Evolutionary conservation across 345 rosid species (phyloP).

Genomic region (Populus pruinosa): DNA sequence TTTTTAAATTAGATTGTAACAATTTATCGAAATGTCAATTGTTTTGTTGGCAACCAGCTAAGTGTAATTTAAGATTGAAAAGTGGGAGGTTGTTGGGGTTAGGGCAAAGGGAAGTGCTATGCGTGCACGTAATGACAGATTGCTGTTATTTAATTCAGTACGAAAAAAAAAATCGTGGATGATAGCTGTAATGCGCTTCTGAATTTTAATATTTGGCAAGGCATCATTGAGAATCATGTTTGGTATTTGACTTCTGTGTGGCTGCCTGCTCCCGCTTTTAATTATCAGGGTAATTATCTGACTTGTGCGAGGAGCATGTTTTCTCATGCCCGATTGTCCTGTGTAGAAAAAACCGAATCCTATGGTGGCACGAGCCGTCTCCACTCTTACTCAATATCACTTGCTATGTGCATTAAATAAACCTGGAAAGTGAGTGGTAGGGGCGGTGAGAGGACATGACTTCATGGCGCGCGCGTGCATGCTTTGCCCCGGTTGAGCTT

Average conservation of each 20-base stretch:
- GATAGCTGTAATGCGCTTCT: conserved; percentile 35
- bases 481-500: background rate
- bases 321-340: background rate
- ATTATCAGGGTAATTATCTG: background rate
- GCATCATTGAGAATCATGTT: conserved; percentile 8
- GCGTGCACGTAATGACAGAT: conserved; percentile 39
- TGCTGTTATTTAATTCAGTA: background rate
- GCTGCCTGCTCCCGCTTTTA: background rate
- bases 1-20: background rate
- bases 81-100: conserved; percentile 14
- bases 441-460: background rate
- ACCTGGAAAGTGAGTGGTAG: background rate
- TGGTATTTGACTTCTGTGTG: background rate
- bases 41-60: too few relatives aligned
- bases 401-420: too few relatives aligned
- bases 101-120: conserved; percentile 16
- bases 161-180: background rate
- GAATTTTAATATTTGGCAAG: background rate
- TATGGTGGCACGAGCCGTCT: background rate
- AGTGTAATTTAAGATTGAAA: too few relatives aligned
- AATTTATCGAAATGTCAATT: too few relatives aligned
- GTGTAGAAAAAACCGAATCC: background rate
- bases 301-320: background rate
- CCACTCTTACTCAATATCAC: background rate
- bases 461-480: too few relatives aligned